These are phyloP conservation scores for Letharia lupina DNA, from an alignment of 495 filamentous ascomycete genomes.

Conservation along the genomic window DNA sequence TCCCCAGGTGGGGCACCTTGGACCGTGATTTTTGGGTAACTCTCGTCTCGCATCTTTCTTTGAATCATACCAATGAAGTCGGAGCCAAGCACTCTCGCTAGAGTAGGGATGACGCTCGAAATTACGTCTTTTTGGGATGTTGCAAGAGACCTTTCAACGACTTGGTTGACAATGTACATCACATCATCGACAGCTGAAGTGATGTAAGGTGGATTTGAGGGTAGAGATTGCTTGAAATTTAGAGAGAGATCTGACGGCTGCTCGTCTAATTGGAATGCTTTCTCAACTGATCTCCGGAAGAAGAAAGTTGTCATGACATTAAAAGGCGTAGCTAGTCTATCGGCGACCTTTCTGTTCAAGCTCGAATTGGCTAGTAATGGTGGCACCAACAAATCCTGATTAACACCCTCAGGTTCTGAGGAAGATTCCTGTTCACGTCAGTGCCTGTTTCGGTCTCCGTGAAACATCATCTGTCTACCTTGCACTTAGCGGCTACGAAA, in stretches of 20 bases:
- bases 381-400: constrained; percentile 50
- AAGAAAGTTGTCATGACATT: constrained; percentile 89
- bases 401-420: constrained; percentile 26
- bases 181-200: constrained; percentile 95
- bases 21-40: constrained; percentile 67
- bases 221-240: constrained; percentile 56
- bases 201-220: constrained; percentile 75
- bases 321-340: constrained; percentile 67
- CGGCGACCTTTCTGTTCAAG: constrained; percentile 63
- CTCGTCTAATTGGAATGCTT: constrained; percentile 97
- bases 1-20: constrained; percentile 76
- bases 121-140: constrained; percentile 74
- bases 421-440: constrained; percentile 36
- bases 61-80: constrained; percentile 98
- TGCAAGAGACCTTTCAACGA: constrained; percentile 73
- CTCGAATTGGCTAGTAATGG: constrained; percentile 64
- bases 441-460: constrained; percentile 3
- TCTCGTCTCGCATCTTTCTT: constrained; percentile 92
- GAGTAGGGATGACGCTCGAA: constrained; percentile 64
- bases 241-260: constrained; percentile 71
- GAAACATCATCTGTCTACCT: constrained; percentile 41
- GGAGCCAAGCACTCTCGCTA: constrained; percentile 77
- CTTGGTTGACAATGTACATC: constrained; percentile 96
- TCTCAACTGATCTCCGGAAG: constrained; percentile 90
- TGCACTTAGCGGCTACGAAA: constrained; percentile 78